These are phyloP conservation scores for Thalassiosira livingstoniorum DNA, from an alignment of 352 stramenopile genomes.

Conservation along the genomic window DNA sequence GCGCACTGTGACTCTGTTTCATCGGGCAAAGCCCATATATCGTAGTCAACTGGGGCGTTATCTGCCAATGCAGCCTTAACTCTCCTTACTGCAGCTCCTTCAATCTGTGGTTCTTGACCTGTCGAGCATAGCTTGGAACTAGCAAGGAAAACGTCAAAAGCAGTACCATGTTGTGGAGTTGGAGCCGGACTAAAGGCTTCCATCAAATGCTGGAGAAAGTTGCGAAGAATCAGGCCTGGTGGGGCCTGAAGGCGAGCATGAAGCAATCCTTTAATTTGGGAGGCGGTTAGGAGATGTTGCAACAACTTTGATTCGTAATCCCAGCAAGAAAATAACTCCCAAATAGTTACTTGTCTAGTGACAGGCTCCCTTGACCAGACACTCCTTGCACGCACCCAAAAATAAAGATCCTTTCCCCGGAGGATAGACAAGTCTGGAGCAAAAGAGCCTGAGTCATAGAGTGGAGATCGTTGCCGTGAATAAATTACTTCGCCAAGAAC, in stretches of 20 bases:
- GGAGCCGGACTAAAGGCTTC: neutral
- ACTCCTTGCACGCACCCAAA: conserved; percentile 5
- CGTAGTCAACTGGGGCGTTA: conserved; percentile 45
- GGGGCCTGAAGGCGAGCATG: conserved; percentile 4
- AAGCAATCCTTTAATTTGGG: neutral
- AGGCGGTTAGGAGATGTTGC: neutral
- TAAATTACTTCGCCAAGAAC: too few species aligned
- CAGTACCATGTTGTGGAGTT: neutral
- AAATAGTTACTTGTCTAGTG: neutral
- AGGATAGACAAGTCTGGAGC: too few species aligned
- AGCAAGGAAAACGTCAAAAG: neutral
- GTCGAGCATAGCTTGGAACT: neutral
- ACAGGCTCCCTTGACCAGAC: neutral
- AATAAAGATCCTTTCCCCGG: too few species aligned
- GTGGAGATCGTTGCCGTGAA: too few species aligned
- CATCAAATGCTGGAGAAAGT: neutral
- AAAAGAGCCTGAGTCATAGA: too few species aligned
- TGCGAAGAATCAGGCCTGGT: conserved; percentile 12
- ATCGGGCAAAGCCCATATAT: conserved; percentile 16
- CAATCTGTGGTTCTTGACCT: neutral
- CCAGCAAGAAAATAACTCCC: conserved; percentile 5
- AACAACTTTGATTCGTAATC: conserved; percentile 8
- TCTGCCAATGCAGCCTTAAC: conserved; percentile 21
- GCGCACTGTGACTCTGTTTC: conserved; percentile 1
- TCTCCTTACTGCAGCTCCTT: neutral